Percentiles rank a stretch among this genome's conserved stretches.
These are phyloP conservation scores for Guadua angustifolia DNA, from an alignment of 176 grass and related monocot species.

Conservation along the genomic window DNA sequence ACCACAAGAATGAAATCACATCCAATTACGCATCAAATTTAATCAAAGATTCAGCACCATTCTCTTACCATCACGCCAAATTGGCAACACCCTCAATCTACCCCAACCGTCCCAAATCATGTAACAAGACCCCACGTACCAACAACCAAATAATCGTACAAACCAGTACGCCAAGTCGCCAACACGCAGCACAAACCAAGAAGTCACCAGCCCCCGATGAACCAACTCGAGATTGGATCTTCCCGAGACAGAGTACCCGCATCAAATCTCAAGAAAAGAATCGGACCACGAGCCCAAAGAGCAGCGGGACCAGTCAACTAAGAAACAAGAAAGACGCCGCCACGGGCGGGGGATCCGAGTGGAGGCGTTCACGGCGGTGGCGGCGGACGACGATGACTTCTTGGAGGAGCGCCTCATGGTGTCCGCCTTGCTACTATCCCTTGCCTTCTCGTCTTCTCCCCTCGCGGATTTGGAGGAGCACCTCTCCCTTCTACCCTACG, in stretches of 20 bases:
- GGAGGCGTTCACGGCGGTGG: slow-evolving; percentile 47
- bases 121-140: too few relatives aligned
- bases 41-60: slow-evolving; percentile 24
- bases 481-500: not conserved
- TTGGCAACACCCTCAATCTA: slow-evolving; percentile 14
- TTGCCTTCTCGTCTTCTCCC: slow-evolving; percentile 11
- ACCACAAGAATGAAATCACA: not conserved
- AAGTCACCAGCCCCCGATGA: not conserved
- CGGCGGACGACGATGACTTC: slow-evolving; percentile 51
- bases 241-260: not conserved
- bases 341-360: slow-evolving; percentile 10
- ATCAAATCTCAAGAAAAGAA: slow-evolving; percentile 23
- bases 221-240: slow-evolving; percentile 55
- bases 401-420: slow-evolving; percentile 62
- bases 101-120: slow-evolving; percentile 11
- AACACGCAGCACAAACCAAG: not conserved
- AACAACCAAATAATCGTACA: not conserved
- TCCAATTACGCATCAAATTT: slow-evolving; percentile 8
- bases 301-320: slow-evolving; percentile 4
- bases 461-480: slow-evolving; percentile 4
- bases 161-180: slow-evolving; percentile 27
- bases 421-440: not conserved
- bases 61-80: slow-evolving; percentile 9
- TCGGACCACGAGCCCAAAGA: not conserved
- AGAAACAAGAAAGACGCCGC: not conserved